These are phyloP conservation scores for Acanthamoeba sp. DNA, from an alignment of 208 protist genomes.

Conservation along the genomic window DNA sequence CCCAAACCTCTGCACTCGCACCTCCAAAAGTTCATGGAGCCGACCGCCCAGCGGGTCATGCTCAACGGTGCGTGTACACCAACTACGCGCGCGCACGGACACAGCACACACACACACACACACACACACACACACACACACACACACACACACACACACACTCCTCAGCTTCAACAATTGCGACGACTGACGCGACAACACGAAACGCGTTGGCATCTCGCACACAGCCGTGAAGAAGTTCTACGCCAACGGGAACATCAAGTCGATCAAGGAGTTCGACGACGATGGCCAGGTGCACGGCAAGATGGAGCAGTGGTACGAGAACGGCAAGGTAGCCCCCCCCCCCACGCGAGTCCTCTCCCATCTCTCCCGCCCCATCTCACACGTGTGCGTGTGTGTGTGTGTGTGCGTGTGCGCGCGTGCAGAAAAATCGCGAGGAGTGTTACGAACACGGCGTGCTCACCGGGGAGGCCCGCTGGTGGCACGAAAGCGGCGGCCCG, in stretches of 20 bases:
- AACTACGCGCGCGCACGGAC: background rate
- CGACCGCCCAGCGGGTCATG: background rate
- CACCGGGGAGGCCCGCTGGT: background rate
- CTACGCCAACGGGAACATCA: background rate
- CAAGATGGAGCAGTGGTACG: constrained; percentile 44
- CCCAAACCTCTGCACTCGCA: background rate
- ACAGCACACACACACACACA: too few species aligned
- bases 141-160: too few species aligned
- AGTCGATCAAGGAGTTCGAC: background rate
- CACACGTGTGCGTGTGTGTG: background rate
- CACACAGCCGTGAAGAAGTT: constrained; percentile 27
- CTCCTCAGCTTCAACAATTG: too few species aligned
- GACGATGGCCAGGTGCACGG: constrained; percentile 15
- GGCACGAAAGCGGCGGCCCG: background rate
- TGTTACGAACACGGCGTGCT: constrained; percentile 30
- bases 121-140: background rate
- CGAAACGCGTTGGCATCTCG: background rate
- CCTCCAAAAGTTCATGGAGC: constrained; percentile 57
- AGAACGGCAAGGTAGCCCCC: background rate
- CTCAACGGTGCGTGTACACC: background rate
- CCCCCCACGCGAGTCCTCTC: background rate
- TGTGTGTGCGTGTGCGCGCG: too few species aligned
- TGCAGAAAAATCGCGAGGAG: background rate
- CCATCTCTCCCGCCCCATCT: background rate
- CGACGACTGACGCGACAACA: too few species aligned